Percentiles rank a stretch among this genome's conserved stretches.
These are phyloP conservation scores for Carex sylvatica DNA, from an alignment of 202 grass and related monocot genomes.

Conservation along the genomic window DNA sequence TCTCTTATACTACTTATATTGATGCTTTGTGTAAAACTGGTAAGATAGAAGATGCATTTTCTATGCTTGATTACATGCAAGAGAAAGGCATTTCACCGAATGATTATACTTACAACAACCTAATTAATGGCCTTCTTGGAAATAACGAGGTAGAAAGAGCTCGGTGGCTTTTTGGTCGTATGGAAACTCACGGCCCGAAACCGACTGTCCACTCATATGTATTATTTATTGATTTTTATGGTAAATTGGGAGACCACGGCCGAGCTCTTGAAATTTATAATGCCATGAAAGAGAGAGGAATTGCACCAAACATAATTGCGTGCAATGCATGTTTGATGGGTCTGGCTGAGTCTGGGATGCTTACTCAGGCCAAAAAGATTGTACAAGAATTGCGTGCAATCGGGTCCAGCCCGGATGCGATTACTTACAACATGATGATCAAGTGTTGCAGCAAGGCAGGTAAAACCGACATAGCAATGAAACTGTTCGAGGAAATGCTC, in stretches of 20 bases:
- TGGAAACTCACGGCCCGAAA: conserved; percentile 67
- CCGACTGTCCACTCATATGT: conserved; percentile 72
- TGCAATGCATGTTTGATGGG: conserved; percentile 79
- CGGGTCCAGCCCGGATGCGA: conserved; percentile 71
- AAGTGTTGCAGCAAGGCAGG: conserved; percentile 84
- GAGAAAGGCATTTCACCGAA: conserved; percentile 62
- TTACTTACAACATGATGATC: conserved; percentile 95
- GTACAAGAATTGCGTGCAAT: conserved; percentile 65
- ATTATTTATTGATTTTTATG: conserved; percentile 86
- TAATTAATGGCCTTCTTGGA: conserved; percentile 75
- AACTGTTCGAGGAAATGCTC: conserved; percentile 83
- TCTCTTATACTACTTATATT: conserved; percentile 57
- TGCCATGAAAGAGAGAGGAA: conserved; percentile 77
- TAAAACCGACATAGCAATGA: conserved; percentile 63
- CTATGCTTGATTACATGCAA: conserved; percentile 63
- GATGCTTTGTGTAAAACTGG: conserved; percentile 73
- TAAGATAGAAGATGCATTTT: conserved; percentile 56
- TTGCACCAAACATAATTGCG: conserved; percentile 71
- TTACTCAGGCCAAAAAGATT: conserved; percentile 73
- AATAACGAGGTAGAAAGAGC: conserved; percentile 48
- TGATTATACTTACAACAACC: conserved; percentile 75
- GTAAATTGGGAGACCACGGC: conserved; percentile 64
- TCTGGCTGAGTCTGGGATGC: conserved; percentile 77
- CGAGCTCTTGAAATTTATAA: conserved; percentile 70
- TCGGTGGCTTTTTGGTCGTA: conserved; percentile 59